phyloP scores from a whole-genome alignment of 75 land plant species.

The Cryptomeria japonica region DNA sequence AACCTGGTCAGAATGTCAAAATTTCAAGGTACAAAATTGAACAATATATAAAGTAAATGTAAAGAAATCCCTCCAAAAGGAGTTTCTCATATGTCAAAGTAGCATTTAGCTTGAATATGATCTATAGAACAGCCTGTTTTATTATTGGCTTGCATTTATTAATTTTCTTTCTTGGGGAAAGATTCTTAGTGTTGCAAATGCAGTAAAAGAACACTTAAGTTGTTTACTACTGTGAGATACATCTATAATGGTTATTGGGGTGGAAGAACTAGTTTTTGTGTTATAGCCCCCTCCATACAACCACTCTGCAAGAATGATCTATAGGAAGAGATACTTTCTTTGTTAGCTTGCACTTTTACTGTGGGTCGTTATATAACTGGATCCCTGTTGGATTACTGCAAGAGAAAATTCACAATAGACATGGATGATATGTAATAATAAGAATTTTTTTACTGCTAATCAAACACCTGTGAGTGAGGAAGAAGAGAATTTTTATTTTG shows the following conservation, averaged over 20 bases:
- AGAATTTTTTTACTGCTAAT: background rate
- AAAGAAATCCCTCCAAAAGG: too few relatives aligned
- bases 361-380: background rate
- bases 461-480: background rate
- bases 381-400: background rate
- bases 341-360: background rate
- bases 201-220: background rate
- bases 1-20: too few relatives aligned
- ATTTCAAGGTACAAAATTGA: too few relatives aligned
- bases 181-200: background rate
- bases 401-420: background rate
- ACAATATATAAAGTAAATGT: too few relatives aligned
- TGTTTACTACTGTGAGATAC: background rate
- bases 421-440: background rate
- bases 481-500: too few relatives aligned
- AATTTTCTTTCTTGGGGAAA: too few relatives aligned
- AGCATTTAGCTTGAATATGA: too few relatives aligned
- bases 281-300: background rate
- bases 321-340: background rate
- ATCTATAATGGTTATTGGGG: background rate
- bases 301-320: background rate
- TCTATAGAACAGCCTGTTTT: too few relatives aligned
- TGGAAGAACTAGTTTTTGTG: background rate
- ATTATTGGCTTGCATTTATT: too few relatives aligned
- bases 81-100: too few relatives aligned